phyloP scores from a whole-genome alignment of 305 asterid genomes.

The Ilex paraguariensis region DNA sequence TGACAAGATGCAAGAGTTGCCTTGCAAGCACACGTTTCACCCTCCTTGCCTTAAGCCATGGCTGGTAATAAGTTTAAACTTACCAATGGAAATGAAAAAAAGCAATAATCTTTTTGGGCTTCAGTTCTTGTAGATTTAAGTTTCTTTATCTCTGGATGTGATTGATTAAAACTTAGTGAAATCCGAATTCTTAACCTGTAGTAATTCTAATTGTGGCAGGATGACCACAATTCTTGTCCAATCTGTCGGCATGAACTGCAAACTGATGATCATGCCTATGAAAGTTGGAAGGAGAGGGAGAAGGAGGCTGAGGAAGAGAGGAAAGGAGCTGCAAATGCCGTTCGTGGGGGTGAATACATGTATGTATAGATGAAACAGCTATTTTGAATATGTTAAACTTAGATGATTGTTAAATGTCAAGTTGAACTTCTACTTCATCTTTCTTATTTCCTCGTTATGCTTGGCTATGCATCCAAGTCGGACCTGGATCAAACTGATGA shows the following conservation, averaged over 20 bases:
- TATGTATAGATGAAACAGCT: conserved; percentile 43
- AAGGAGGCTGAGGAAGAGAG: conserved; percentile 95
- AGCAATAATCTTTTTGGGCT: not conserved
- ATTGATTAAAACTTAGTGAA: no score
- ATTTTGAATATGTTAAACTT: no score
- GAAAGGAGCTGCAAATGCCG: conserved; percentile 94
- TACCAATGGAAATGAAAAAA: not conserved
- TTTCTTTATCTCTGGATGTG: not conserved
- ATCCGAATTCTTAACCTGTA: no score
- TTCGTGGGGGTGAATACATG: conserved; percentile 95
- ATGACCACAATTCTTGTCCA: conserved; percentile 92
- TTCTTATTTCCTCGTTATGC: no score
- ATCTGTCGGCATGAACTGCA: conserved; percentile 87
- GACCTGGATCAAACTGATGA: no score
- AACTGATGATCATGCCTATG: conserved; percentile 88
- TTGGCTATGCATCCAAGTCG: no score
- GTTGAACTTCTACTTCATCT: no score
- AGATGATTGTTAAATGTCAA: no score
- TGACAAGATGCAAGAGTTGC: conserved; percentile 87
- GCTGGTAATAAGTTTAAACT: conserved; percentile 60
- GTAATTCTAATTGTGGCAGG: conserved; percentile 32
- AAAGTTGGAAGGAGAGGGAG: conserved; percentile 90
- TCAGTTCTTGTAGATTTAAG: not conserved
- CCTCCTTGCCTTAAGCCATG: conserved; percentile 98
- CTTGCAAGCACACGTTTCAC: conserved; percentile 92